Base-by-base conservation (phyloP, 257 asterid species). In the Craterostigma plantagineum region DNA sequence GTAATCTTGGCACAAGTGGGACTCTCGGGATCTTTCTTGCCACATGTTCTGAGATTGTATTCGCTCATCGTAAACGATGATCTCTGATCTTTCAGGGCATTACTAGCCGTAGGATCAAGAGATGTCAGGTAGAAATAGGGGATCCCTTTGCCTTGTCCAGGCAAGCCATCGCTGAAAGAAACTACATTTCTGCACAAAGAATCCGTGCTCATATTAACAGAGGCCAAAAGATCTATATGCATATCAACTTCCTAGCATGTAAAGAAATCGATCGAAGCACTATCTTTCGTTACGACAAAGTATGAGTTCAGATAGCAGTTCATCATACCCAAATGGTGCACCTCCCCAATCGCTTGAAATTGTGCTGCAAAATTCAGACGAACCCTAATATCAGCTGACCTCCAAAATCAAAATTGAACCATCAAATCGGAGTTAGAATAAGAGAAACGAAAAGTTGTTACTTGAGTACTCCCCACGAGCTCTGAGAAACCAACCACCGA, bases 271-370 rank as follows among this genome's bases (percentile, higher is more conserved):
- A 7, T 11, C n/a, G 14, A 35, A 62, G 30, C 45, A 54, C 53
- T 27, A 14, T n/a, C 14, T 10, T 30, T 23, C 6, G 6, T 23
- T 23, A 23, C 30, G 43, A n/a, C n/a, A n/a, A 27, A 18, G 50
- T 14, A 37, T 23, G 27, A 16, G 18, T 48, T 46, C 36, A 35
- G 50, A 33, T 7, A 41, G 38, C 35, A 58, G 30, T 23, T 23
- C 80, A n/a, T n/a, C n/a, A 53, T 80, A 85, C 94, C 96, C 96
- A 43, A 81, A 85, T 7, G 96, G 96, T 11, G 96, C 69, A 55
- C 96, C 94, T 53, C 76, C 91, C 66, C 74, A 64, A 27, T 85
- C 83, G 47, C 71, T 59, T 15, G 90, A 75, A 52, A 85, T 59
- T 33, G 94, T 80, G 70, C 96, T 85, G 94, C n/a, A 23, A 23